phyloP scores from a whole-genome alignment of 306 rosid species.

The Prunus mira region DNA sequence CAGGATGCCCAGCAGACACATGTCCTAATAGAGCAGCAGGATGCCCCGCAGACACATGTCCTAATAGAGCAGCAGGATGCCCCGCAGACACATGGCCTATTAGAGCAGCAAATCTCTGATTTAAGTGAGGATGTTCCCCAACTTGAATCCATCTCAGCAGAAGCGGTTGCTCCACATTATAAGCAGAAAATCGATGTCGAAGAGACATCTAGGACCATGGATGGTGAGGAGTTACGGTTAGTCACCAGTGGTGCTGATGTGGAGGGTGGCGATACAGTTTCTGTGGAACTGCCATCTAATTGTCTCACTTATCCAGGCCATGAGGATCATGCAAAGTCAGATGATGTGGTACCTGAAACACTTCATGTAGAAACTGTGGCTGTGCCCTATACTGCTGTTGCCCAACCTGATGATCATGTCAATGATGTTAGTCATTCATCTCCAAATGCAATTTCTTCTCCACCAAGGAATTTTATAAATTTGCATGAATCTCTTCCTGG shows the following conservation, averaged over 20 bases:
- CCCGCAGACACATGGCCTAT: constrained; percentile 19
- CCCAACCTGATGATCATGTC: constrained; percentile 20
- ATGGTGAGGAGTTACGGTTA: constrained; percentile 33
- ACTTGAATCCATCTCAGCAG: constrained; percentile 37
- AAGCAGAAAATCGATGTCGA: constrained; percentile 25
- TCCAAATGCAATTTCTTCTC: constrained; percentile 33
- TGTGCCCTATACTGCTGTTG: constrained; percentile 9
- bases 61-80: constrained; percentile 7
- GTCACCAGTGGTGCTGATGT: constrained; percentile 30
- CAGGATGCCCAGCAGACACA: background rate
- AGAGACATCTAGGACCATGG: constrained; percentile 32
- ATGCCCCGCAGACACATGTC: constrained; percentile 13
- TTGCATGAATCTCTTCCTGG: constrained; percentile 30
- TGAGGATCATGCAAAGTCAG: constrained; percentile 27
- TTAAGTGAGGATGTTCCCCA: constrained; percentile 28
- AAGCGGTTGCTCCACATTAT: constrained; percentile 23
- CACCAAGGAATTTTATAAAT: constrained; percentile 28
- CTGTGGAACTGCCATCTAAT: constrained; percentile 26
- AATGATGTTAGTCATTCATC: constrained; percentile 27
- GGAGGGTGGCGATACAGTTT: constrained; percentile 30
- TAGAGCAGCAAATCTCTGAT: constrained; percentile 29
- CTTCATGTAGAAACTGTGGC: constrained; percentile 17
- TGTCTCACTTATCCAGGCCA: constrained; percentile 22
- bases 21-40: constrained; percentile 21
- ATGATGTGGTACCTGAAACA: constrained; percentile 16